Base-by-base conservation (phyloP, 345 rosid genomes). In the Rhizophora mangle region DNA sequence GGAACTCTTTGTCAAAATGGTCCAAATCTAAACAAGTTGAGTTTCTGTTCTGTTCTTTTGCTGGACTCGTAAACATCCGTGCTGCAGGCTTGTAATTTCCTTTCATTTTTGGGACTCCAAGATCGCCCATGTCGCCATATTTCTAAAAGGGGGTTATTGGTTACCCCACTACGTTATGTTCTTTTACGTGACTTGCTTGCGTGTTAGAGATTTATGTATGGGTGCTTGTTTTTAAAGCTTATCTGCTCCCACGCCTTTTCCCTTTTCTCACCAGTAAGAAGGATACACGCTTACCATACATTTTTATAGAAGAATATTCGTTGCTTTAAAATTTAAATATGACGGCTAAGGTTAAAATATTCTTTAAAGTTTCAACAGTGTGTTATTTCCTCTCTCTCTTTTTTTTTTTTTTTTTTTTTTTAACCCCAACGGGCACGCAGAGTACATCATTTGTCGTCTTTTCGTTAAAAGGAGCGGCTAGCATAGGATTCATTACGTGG, bases 401-500 rank as follows among this genome's bases (percentile, higher is more conserved):
- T 36, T 8, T 2, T 1, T 8, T 36, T 36, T 36, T 36, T 36
- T 37, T 37, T 37, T 37, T 37, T 37, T 31, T 39, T 39, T 9
- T 31, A 8, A 13, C 46, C 1, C 46, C 46, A 39, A 39, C 1
- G 8, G 15, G 3, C 72, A 89, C 91, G 4, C 34, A 0, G 78
- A 72, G 65, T 87, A 85, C 57, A 87, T 81, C 20, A 84, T 58
- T 22, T 52, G 76, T 27, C 86, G 89, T 43, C 95, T 88, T 64
- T 80, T 89, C 88, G 85, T 71, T 71, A 87, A 65, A 73, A 87
- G 79, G 54, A 85, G 76, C 91, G 84, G 85, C 63, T 65, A n/a
- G 32, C n/a, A 15, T 43, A 43, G 49, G 13, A 43, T 13, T 43
- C 49, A 43, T 11, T 2, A 13, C 5, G 49, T 11, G 49, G 49